Percentiles rank a stretch among this genome's conserved stretches.
Evolutionary conservation across 2,329 filamentous ascomycete species (phyloP).

Genomic region (Cladosporium oxysporum): DNA sequence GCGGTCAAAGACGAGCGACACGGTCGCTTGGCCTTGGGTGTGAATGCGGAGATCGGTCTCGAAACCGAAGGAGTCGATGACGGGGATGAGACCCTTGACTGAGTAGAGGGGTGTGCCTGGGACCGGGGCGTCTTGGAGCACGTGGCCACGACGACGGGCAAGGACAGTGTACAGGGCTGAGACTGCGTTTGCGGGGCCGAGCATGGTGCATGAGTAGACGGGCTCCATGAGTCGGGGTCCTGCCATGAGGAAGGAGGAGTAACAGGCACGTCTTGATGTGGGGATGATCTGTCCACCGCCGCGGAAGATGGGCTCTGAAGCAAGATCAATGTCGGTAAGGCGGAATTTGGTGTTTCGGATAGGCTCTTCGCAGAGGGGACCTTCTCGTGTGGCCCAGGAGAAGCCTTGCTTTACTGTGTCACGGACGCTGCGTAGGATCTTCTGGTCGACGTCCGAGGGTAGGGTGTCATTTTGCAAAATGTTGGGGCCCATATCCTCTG

Average conservation of each 20-base stretch:
- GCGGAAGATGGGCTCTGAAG: slow-evolving; percentile 87
- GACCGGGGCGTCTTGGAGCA: slow-evolving; percentile 89
- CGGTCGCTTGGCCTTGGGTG: slow-evolving; percentile 87
- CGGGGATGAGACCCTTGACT: slow-evolving; percentile 86
- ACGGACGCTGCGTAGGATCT: slow-evolving; percentile 79
- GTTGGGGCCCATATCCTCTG: slow-evolving; percentile 91
- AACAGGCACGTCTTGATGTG: slow-evolving; percentile 87
- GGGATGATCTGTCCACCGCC: slow-evolving; percentile 97
- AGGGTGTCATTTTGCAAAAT: slow-evolving; percentile 96
- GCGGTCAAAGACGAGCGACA: slow-evolving; percentile 89
- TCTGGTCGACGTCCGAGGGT: slow-evolving; percentile 92
- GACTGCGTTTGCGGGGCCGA: slow-evolving; percentile 85
- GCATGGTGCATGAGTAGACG: slow-evolving; percentile 89
- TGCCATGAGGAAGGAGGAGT: slow-evolving; percentile 96
- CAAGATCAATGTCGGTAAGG: slow-evolving; percentile 85
- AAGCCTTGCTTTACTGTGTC: slow-evolving; percentile 96
- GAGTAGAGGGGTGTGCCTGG: slow-evolving; percentile 92
- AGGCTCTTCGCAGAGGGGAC: slow-evolving; percentile 95
- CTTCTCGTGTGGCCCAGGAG: slow-evolving; percentile 93
- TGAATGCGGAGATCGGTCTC: slow-evolving; percentile 96
- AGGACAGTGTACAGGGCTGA: slow-evolving; percentile 90
- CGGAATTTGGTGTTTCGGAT: slow-evolving; percentile 99
- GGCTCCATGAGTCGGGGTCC: slow-evolving; percentile 96
- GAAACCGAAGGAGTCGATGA: slow-evolving; percentile 97
- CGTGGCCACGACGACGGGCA: slow-evolving; percentile 83